Evolutionary conservation across 495 filamentous ascomycete species (phyloP).

Genomic region (Podospora tetraspora): DNA sequence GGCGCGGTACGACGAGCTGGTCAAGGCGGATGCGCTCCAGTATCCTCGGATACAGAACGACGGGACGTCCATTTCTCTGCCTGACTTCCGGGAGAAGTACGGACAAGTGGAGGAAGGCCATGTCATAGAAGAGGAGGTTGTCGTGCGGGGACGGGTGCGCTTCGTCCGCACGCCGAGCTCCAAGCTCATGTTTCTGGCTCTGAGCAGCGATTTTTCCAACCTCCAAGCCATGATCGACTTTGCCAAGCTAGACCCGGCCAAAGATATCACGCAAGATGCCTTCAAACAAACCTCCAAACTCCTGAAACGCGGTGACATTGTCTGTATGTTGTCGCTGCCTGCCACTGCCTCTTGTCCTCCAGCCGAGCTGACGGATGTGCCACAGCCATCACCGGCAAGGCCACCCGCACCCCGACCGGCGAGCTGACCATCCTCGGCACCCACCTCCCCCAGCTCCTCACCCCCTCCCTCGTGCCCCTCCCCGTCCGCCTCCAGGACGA

Average conservation of each 20-base stretch:
- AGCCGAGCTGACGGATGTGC: not conserved
- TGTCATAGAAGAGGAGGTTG: constrained; percentile 37
- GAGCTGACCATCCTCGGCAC: constrained; percentile 70
- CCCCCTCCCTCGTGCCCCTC: constrained; percentile 69
- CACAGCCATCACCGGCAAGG: constrained; percentile 58
- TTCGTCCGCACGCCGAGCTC: constrained; percentile 44
- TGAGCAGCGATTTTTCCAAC: constrained; percentile 62
- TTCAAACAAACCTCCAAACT: constrained; percentile 57
- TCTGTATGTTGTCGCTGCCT: constrained; percentile 35
- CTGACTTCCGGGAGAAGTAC: constrained; percentile 37
- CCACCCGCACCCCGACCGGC: constrained; percentile 65
- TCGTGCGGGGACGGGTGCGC: constrained; percentile 44
- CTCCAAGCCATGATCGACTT: constrained; percentile 72
- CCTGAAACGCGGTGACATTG: constrained; percentile 68
- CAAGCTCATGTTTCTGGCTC: constrained; percentile 79
- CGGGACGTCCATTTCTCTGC: constrained; percentile 30
- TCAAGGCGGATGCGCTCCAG: constrained; percentile 32
- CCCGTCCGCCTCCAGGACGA: constrained; percentile 60
- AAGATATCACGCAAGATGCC: constrained; percentile 21
- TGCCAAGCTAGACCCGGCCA: constrained; percentile 41
- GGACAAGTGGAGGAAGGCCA: constrained; percentile 19
- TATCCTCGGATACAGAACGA: constrained; percentile 35
- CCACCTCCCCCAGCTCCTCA: constrained; percentile 61
- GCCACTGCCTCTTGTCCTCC: constrained; percentile 43
- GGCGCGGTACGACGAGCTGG: constrained; percentile 29